Conservation (phyloP, 2,329 filamentous ascomycete genomes). For the Elsinoe batatas region DNA sequence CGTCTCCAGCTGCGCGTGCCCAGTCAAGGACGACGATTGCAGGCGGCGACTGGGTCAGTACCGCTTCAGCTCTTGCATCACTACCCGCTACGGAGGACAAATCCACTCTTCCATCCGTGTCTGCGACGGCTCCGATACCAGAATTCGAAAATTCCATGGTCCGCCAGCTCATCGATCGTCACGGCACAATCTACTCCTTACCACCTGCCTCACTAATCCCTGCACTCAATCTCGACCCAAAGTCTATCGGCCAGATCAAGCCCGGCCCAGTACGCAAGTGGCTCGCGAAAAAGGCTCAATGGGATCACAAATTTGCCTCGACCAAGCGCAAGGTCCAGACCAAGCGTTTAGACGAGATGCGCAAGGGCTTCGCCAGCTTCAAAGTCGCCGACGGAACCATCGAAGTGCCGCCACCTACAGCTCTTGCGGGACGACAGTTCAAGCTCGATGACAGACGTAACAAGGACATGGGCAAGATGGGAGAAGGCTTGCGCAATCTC, state of each 20-base stretch:
- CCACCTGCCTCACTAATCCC: conserved; percentile 54
- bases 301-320: conserved; percentile 62
- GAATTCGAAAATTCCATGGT: conserved; percentile 82
- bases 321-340: conserved; percentile 64
- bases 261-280: conserved; percentile 71
- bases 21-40: conserved; percentile 23
- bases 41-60: conserved; percentile 15
- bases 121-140: conserved; percentile 71
- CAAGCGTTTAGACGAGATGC: conserved; percentile 61
- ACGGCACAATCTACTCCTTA: conserved; percentile 64
- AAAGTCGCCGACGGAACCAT: conserved; percentile 37
- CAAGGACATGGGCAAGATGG: conserved; percentile 38
- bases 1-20: conserved; percentile 21
- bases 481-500: conserved; percentile 12
- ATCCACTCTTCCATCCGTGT: conserved; percentile 54
- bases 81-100: conserved; percentile 12
- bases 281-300: conserved; percentile 62
- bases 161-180: conserved; percentile 70
- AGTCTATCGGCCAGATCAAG: conserved; percentile 70
- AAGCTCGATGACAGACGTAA: conserved; percentile 29
- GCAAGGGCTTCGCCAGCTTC: conserved; percentile 60
- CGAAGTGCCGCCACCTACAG: conserved; percentile 73
- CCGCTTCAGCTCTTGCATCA: conserved; percentile 14
- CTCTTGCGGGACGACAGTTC: conserved; percentile 59
- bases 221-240: conserved; percentile 52